Conservation (phyloP, 345 rosid species). For the Aegle marmelos region DNA sequence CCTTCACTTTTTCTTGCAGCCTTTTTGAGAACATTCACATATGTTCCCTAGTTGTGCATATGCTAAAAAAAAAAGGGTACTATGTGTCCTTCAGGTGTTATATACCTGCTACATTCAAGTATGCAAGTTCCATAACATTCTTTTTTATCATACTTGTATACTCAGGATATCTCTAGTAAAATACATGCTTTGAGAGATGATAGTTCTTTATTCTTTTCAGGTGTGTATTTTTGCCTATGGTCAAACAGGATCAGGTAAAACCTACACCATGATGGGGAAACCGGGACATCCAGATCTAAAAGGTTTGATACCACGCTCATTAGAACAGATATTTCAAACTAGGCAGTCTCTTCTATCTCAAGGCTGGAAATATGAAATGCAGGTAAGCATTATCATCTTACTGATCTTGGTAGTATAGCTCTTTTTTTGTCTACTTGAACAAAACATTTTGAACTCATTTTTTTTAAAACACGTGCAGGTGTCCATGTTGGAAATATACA, state of each 20-base stretch:
- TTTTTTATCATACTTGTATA: neutral
- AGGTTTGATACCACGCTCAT: conserved; percentile 83
- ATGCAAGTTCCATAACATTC: neutral
- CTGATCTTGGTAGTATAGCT: neutral
- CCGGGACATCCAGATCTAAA: conserved; percentile 66
- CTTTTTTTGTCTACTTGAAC: neutral
- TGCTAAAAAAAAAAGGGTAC: no score
- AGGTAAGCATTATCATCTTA: conserved; percentile 37
- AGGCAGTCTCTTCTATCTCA: conserved; percentile 79
- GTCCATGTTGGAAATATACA: conserved; percentile 96
- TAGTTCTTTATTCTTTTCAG: conserved; percentile 31
- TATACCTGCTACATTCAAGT: neutral
- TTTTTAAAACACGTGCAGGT: conserved; percentile 49
- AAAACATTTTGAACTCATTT: neutral
- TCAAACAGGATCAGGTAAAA: conserved; percentile 97
- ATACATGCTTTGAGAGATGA: neutral
- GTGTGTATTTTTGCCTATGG: conserved; percentile 99
- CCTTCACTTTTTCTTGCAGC: neutral
- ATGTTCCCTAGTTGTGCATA: neutral
- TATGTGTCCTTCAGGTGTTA: neutral
- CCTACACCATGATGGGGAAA: conserved; percentile 97
- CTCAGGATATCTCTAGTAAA: neutral
- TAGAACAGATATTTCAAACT: conserved; percentile 92
- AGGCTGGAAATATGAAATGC: conserved; percentile 98
- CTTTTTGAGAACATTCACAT: neutral